Base-by-base conservation (phyloP, 306 rosid genomes). In the Gynostemma pentaphyllum region DNA sequence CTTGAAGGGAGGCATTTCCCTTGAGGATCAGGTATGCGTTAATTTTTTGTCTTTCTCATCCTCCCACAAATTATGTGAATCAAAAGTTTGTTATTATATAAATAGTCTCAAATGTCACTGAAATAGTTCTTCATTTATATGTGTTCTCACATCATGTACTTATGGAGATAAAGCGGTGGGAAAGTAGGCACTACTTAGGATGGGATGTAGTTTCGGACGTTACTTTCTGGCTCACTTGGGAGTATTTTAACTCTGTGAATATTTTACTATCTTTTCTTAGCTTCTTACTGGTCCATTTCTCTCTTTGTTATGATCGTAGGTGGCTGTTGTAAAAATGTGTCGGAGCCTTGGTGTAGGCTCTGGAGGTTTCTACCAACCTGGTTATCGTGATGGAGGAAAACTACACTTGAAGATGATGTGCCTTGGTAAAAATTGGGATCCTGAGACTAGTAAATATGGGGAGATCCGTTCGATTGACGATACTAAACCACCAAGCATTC, bases 311-410 rank as follows among this genome's bases (percentile, higher is more conserved):
- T 41, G 27, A 28, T 44, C 26, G 8, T 26, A 84, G 87, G 69
- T 69, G 36, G 62, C 70, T 45, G 76, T 88, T 62, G 90, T 88
- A 34, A 74, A 81, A 62, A 65, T 0, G 54, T 86, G 95, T 76
- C 70, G 74, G 42, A 63, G 67, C 32, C 64, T 88, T 49, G 96
- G 98, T 59, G 0, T 69, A 32, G 85, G 87, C 15, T 9, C 18
- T 12, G 90, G 96, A 53, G 98, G 98, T 34, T 92, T 92, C 79
- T 92, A 84, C 80, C 83, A 81, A 70, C 96, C 96, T 68, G 85
- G 83, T 44, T 86, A 86, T 47, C 73, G 67, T 5, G 94, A 81
- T 26, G 88, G 81, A 42, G 65, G 73, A 18, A 74, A 71, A 10
- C 64, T 88, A 75, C 78, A 76, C 56, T 71, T 88, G 75, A 86